These are phyloP conservation scores for Chenopodium formosanum DNA, from an alignment of 148 eudicot genomes.

Conservation along the genomic window DNA sequence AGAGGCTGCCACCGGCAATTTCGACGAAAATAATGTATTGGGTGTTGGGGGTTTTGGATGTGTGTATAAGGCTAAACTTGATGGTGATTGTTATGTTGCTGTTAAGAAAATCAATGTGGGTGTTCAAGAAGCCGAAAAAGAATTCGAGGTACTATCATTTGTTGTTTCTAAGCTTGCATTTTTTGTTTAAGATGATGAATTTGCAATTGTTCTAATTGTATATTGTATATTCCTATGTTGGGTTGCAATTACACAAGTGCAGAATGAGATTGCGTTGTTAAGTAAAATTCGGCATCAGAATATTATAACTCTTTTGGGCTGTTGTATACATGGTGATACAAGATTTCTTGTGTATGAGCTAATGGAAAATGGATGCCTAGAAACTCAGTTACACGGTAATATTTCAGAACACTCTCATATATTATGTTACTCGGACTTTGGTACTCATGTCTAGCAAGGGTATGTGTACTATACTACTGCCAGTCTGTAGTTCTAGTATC, in stretches of 20 bases:
- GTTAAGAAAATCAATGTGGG: constrained; percentile 57
- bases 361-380: constrained; percentile 64
- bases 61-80: constrained; percentile 58
- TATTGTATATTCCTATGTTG: background rate
- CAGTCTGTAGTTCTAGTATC: background rate
- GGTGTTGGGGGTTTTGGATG: constrained; percentile 67
- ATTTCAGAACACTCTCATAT: background rate
- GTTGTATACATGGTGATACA: constrained; percentile 54
- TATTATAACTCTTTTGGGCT: constrained; percentile 54
- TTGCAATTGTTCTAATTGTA: background rate
- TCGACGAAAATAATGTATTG: constrained; percentile 42
- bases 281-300: constrained; percentile 63
- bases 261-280: constrained; percentile 60
- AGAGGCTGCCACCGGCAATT: constrained; percentile 49
- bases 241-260: constrained; percentile 23
- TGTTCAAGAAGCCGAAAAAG: constrained; percentile 44
- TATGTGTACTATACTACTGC: no score
- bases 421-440: background rate
- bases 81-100: constrained; percentile 40
- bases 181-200: constrained; percentile 5
- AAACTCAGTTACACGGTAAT: constrained; percentile 63
- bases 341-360: constrained; percentile 56
- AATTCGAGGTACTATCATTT: constrained; percentile 48
- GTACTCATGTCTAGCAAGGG: background rate
- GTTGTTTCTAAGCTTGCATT: constrained; percentile 1